Percentiles rank a stretch among this genome's conserved stretches.
These are phyloP conservation scores for Peronospora destructor DNA, from an alignment of 352 stramenopile species.

Conservation along the genomic window DNA sequence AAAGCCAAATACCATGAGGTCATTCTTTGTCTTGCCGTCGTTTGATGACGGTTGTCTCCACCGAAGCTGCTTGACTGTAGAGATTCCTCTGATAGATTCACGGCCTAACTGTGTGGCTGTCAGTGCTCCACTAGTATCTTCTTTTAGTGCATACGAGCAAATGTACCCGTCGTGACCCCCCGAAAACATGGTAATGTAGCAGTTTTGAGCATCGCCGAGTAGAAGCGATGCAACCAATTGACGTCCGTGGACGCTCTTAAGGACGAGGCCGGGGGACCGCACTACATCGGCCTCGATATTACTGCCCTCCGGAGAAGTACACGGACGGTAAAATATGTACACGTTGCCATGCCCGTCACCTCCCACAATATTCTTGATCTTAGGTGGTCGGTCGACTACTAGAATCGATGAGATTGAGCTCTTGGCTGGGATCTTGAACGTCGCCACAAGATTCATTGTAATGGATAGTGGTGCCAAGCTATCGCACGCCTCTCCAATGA, in stretches of 20 bases:
- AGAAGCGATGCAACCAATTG: slow-evolving; percentile 63
- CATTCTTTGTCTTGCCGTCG: slow-evolving; percentile 4
- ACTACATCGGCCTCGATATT: background rate
- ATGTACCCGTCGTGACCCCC: slow-evolving; percentile 82
- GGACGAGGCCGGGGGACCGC: slow-evolving; percentile 22
- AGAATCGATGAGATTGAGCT: slow-evolving; percentile 46
- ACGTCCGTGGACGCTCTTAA: slow-evolving; percentile 55
- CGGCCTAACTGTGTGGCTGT: slow-evolving; percentile 36
- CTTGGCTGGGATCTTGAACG: slow-evolving; percentile 53
- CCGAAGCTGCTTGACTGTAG: slow-evolving; percentile 67
- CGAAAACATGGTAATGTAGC: slow-evolving; percentile 36
- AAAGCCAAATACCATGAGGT: slow-evolving; percentile 82
- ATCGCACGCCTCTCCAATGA: slow-evolving; percentile 4
- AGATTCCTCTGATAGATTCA: slow-evolving; percentile 70
- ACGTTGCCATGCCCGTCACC: slow-evolving; percentile 71
- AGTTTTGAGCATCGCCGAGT: slow-evolving; percentile 9
- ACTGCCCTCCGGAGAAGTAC: slow-evolving; percentile 7
- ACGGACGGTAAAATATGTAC: slow-evolving; percentile 45
- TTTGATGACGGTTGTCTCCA: slow-evolving; percentile 16
- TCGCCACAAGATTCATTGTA: slow-evolving; percentile 33
- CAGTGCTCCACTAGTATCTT: slow-evolving; percentile 24
- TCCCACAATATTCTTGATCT: slow-evolving; percentile 50
- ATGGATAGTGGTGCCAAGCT: slow-evolving; percentile 4
- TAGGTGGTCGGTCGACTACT: slow-evolving; percentile 31
- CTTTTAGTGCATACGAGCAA: slow-evolving; percentile 42